Evolutionary conservation across 2,329 filamentous ascomycete species (phyloP), one percentile per base, ranked within the genome.

Genomic region (Alternaria atra): DNA sequence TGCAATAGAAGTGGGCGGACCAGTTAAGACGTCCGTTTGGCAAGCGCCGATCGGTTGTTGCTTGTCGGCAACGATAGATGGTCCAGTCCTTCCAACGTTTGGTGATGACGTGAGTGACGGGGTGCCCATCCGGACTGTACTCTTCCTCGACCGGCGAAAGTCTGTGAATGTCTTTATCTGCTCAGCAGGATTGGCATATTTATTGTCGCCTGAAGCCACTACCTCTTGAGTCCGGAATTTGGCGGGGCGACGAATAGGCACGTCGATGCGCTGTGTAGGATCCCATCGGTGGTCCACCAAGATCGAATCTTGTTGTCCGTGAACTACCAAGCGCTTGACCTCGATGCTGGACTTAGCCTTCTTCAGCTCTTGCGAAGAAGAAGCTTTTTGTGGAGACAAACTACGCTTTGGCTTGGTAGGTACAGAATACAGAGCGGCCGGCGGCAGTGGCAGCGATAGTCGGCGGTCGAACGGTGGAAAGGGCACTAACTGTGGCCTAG

Each of bases 231-330:
- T n/a, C 8, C 15, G 5, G 20, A n/a, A 10, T 13, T 17, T 23
- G 8, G 4, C 8, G 5, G 30, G 20, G n/a, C 20, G 9, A 30
- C 13, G 27, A 23, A 5, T 29, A 29, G 42, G 48, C 6, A 42
- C 5, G 13, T 32, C 12, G 2, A 74, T 40, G n/a, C 44, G 51
- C 30, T 65, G 65, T 8, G 65, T 39, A 23, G 50, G 39, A 2
- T 50, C 25, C 67, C 70, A 74, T 6, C 29, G 40, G 43, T 68
- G 67, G 39, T 75, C 70, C 3, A 76, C 47, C 6, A 75, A 15
- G 6, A 32, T n/a, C 2, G 35, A 39, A 8, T 61, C 60, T 17
- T 64, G 25, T n/a, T 59, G 55, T 6, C 68, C 68, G 6, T 50
- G 64, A 12, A 76, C 63, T 2, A 72, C 53, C 4, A 74, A 59